A percentile compares a stretch with the other conserved stretches of the same genome.
phyloP scores from a whole-genome alignment of 305 asterid species.

The Fraxinus angustifolia region DNA sequence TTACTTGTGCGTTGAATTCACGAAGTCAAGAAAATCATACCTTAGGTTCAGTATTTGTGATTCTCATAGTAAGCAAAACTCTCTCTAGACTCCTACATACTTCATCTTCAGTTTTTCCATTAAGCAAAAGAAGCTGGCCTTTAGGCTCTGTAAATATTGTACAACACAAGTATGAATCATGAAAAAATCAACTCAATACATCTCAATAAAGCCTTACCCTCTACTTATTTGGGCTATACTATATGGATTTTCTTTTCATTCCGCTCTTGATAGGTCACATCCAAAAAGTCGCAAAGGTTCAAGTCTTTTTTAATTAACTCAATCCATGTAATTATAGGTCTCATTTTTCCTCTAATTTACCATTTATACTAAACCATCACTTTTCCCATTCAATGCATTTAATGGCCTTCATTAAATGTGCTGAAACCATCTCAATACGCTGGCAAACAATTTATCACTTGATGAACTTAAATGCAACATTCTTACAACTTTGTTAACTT shows the following conservation, averaged over 20 bases:
- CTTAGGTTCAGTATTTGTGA: conserved; percentile 83
- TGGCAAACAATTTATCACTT: not conserved
- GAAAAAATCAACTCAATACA: not conserved
- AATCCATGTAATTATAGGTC: not conserved
- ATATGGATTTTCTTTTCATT: not conserved
- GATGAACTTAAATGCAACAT: not conserved
- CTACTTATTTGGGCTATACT: not conserved
- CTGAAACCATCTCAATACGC: not conserved
- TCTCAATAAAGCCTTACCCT: not conserved
- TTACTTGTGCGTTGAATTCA: not conserved
- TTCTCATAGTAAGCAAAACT: conserved; percentile 88
- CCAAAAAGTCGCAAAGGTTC: not conserved
- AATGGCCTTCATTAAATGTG: not conserved
- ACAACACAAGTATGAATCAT: conserved; percentile 21
- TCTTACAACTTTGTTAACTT: not conserved
- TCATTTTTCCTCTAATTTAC: not conserved
- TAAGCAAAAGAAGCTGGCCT: conserved; percentile 91
- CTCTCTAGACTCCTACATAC: conserved; percentile 84
- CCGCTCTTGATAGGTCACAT: not conserved
- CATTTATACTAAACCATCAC: not conserved
- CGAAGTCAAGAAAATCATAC: conserved; percentile 32
- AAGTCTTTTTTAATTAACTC: not conserved
- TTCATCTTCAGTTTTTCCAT: conserved; percentile 92
- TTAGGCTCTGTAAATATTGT: conserved; percentile 71
- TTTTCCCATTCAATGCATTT: not conserved